Base-by-base conservation (phyloP, 2,329 filamentous ascomycete genomes). In the Apiospora pterosperma region DNA sequence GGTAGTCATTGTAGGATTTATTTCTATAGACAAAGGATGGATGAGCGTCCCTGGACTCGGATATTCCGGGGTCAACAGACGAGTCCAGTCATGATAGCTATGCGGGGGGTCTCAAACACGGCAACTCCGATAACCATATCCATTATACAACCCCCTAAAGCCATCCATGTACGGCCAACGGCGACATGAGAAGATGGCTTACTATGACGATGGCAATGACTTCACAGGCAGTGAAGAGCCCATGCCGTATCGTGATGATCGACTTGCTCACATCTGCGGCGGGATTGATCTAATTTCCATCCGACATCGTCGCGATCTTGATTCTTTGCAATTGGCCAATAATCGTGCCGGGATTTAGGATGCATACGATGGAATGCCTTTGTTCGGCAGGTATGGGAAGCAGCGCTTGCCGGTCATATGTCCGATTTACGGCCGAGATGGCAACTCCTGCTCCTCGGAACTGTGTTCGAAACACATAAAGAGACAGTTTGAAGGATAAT, bases 1-100 rank as follows among this genome's bases (percentile, higher is more conserved):
- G 87, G 87, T 85, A 69, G 55, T 59, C n/a, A 34, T 34, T 16
- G 42, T 48, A 28, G 12, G 23, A 8, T 23, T 16, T 52, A 31
- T 1, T 7, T n/a, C 25, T 11, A n/a, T 52, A 31, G 25, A 52
- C 10, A 52, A 7, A n/a, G 21, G 4, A 23, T 21, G n/a, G n/a
- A 44, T 44, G 21, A 25, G 21, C n/a, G n/a, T 25, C 3, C 21
- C 10, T 25, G 7, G 12, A 10, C n/a, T 44, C 36, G 19, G 21
- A 21, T 12, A 44, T 21, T 11, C 41, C 5, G 41, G 21, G 21
- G 41, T 12, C 41, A 44, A 25, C 10, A 14, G 41, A 21, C 21
- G 3, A 25, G n/a, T 14, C n/a, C 41, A 44, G 21, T 12, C 39
- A 21, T 44, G 41, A 39, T 5, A 39, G 14, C 12, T 16, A 39